Base-by-base conservation (phyloP, 495 filamentous ascomycete genomes). In the Niebla homalea region DNA sequence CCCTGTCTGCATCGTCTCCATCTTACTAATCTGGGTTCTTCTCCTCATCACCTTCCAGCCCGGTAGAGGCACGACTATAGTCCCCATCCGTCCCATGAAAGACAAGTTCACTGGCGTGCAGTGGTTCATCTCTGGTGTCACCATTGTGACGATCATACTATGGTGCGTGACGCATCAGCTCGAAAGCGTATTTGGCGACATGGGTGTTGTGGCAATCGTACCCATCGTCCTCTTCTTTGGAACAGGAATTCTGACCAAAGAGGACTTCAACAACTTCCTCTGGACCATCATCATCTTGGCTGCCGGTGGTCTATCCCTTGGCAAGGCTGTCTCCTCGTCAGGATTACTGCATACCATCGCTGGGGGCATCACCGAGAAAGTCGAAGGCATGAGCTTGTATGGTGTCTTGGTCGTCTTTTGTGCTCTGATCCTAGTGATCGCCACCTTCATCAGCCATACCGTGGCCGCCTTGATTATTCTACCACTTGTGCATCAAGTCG, bases 281-380 rank as follows among this genome's bases (percentile, higher is more conserved):
- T 99, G 92, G 92, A 99, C 92, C 22, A 97, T 99, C 67, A 97
- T 99, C 69, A 96, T 99, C 59, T 81, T 99, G 18, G 92, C 92
- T 0, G 92, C 93, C 15, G 92, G 92, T 37, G 92, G 92, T 2
- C 70, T 99, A 11, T 84, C 89, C 4, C 81, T 99, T 1, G 92
- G 92, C 37, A 96, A 94, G 65, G 87, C 93, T 0, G 92, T 99
- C 57, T 90, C 86, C 45, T 88, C 83, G 8, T 95, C 89, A 0
- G 92, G 92, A 0, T 70, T 99, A n/a, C 74, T 99, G 47, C 84
- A 94, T 58, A 89, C 87, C 14, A 84, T 97, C 48, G 89, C 93
- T 8, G 64, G 67, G 8, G 62, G 61, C 5, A 95, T 99, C 60
- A 89, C 83, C 2, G 66, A 67, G 3, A 62, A 72, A 22, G 87